Percentiles rank a stretch among this genome's conserved stretches.
Conservation (phyloP, 2,329 filamentous ascomycete genomes). For the Botryosphaeria dothidea region DNA sequence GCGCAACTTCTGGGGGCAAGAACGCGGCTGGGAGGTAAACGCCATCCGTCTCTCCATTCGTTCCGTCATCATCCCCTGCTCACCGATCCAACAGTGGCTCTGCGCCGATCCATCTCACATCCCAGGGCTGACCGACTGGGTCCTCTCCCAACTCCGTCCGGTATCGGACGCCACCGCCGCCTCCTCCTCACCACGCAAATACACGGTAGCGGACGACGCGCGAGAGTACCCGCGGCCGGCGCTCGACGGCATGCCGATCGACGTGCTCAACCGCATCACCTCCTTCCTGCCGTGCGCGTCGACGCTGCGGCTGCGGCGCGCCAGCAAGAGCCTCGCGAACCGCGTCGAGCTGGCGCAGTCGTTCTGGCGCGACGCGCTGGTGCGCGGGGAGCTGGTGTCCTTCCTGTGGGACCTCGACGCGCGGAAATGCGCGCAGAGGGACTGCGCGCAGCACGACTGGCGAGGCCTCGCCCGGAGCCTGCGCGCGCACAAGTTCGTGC, state of each 20-base stretch:
- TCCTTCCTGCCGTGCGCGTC: neutral
- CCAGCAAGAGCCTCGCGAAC: neutral
- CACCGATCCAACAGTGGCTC: slow-evolving; percentile 2
- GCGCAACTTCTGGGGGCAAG: slow-evolving; percentile 1
- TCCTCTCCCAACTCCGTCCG: neutral
- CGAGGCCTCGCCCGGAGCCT: neutral
- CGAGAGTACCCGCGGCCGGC: neutral
- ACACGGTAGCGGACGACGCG: neutral
- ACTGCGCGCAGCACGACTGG: slow-evolving; percentile 1
- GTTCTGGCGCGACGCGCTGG: slow-evolving; percentile 9
- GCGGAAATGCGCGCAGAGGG: neutral
- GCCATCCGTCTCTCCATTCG: neutral
- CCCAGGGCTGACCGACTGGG: neutral
- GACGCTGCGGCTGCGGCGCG: neutral
- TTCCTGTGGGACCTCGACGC: slow-evolving; percentile 14
- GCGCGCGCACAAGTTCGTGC: neutral
- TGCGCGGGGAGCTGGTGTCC: neutral
- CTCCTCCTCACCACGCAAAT: neutral
- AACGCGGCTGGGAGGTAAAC: slow-evolving; percentile 10
- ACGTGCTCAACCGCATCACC: neutral
- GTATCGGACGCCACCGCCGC: neutral
- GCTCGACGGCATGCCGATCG: slow-evolving; percentile 8
- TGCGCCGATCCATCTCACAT: slow-evolving; percentile 5
- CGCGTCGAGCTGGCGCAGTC: neutral
- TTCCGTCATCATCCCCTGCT: neutral